A percentile compares a stretch with the other conserved stretches of the same genome.
phyloP scores from a whole-genome alignment of 2,329 filamentous ascomycete species.

The Grosmannia serpens region DNA sequence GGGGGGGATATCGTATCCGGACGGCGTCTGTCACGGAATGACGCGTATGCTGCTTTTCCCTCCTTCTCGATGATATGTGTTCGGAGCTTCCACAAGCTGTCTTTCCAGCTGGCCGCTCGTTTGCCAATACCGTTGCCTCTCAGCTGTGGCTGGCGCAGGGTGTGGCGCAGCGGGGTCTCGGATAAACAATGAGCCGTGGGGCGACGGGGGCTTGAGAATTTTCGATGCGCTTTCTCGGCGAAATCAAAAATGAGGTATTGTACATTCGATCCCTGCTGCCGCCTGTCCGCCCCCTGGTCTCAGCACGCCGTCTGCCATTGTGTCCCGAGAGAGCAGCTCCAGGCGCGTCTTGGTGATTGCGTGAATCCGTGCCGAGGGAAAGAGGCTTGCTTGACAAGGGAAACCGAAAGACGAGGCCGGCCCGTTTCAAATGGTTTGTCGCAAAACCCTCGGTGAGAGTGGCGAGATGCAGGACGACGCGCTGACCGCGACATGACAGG shows the following conservation, averaged over 20 bases:
- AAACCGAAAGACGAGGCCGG: too few relatives aligned
- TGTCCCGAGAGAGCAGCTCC: too few relatives aligned
- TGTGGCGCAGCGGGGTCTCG: neutral
- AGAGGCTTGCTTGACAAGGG: too few relatives aligned
- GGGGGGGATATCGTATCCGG: neutral
- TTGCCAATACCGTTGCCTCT: neutral
- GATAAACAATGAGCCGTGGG: neutral
- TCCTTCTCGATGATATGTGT: neutral
- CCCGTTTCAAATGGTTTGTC: too few relatives aligned
- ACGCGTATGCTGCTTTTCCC: neutral
- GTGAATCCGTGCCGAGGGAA: too few relatives aligned
- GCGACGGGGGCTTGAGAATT: neutral
- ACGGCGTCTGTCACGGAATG: neutral
- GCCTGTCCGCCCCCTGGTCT: neutral
- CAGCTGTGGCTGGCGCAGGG: neutral
- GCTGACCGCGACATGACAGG: constrained; percentile 38
- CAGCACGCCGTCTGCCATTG: too few relatives aligned
- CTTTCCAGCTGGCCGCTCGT: neutral
- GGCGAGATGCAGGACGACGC: too few relatives aligned
- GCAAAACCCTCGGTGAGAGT: too few relatives aligned
- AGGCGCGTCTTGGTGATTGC: too few relatives aligned
- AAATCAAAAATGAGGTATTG: neutral
- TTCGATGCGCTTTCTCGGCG: constrained; percentile 1
- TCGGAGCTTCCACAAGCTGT: neutral
- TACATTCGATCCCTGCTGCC: neutral